phyloP scores from a whole-genome alignment of 164 flowering plant genomes.

The Aristolochia contorta region DNA sequence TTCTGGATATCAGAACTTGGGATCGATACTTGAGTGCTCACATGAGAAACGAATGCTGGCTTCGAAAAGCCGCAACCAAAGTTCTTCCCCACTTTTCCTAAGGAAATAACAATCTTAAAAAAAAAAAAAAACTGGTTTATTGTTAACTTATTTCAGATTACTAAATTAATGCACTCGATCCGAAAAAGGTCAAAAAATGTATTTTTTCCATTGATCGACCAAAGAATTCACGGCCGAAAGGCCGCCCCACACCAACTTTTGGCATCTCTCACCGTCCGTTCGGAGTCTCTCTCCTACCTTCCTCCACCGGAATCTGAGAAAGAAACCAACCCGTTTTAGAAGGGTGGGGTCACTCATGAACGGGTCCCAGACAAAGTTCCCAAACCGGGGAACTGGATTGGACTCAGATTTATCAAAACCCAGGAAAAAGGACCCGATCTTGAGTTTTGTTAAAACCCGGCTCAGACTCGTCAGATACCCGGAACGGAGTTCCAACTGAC shows the following conservation, averaged over 20 bases:
- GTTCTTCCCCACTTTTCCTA: slow-evolving; percentile 1
- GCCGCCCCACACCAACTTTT: neutral
- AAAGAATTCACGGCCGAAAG: slow-evolving; percentile 4
- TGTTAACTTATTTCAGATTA: neutral
- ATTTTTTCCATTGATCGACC: neutral
- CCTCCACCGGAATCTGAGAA: too few relatives aligned
- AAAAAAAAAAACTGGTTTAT: too few relatives aligned
- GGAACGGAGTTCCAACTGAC: too few relatives aligned
- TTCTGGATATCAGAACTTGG: neutral
- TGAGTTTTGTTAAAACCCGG: too few relatives aligned
- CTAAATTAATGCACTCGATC: neutral
- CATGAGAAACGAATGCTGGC: neutral
- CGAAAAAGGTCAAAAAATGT: neutral
- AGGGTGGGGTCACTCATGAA: too few relatives aligned
- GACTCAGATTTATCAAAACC: too few relatives aligned
- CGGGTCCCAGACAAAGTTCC: too few relatives aligned
- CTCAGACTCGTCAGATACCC: too few relatives aligned
- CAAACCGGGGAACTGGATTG: too few relatives aligned
- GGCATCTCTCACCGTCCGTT: neutral
- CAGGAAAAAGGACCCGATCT: too few relatives aligned
- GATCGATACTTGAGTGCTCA: slow-evolving; percentile 5
- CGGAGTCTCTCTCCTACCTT: too few relatives aligned
- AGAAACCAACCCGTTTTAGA: too few relatives aligned
- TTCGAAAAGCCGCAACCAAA: slow-evolving; percentile 2
- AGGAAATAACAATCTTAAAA: neutral